These are phyloP conservation scores for Penicillium sp. DNA, from an alignment of 2,329 filamentous ascomycete species.

Conservation along the genomic window DNA sequence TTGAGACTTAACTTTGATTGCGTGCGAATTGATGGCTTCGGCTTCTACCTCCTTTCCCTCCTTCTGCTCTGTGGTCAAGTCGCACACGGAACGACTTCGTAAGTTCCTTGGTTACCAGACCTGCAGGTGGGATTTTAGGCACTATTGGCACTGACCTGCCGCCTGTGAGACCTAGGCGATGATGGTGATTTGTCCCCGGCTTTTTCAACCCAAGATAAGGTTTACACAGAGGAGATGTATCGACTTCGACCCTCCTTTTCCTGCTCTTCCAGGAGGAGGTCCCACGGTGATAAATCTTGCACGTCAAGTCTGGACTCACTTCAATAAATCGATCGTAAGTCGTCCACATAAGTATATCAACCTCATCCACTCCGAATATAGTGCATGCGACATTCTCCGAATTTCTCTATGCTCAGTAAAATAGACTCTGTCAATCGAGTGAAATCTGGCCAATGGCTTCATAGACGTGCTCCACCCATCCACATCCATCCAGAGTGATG, in stretches of 20 bases:
- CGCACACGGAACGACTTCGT: conserved; percentile 14
- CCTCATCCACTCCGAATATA: neutral
- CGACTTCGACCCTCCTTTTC: conserved; percentile 6
- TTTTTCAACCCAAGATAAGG: conserved; percentile 18
- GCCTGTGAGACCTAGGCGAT: conserved; percentile 17
- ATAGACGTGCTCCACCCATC: neutral
- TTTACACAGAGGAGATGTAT: conserved; percentile 19
- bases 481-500: conserved; percentile 3
- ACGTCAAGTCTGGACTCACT: neutral
- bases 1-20: neutral
- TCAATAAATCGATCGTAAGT: neutral
- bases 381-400: conserved; percentile 1
- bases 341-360: neutral
- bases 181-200: conserved; percentile 20
- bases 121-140: conserved; percentile 6
- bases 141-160: conserved; percentile 10
- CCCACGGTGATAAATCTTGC: neutral
- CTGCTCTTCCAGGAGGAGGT: conserved; percentile 14
- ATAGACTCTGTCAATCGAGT: neutral
- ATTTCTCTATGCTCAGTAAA: neutral
- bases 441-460: neutral
- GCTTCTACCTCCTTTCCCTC: neutral
- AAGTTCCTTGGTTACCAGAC: neutral
- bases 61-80: neutral
- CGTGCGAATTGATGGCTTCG: neutral